Evolutionary conservation across 2,329 filamentous ascomycete genomes (phyloP).

Genomic region (Fusarium sororula): DNA sequence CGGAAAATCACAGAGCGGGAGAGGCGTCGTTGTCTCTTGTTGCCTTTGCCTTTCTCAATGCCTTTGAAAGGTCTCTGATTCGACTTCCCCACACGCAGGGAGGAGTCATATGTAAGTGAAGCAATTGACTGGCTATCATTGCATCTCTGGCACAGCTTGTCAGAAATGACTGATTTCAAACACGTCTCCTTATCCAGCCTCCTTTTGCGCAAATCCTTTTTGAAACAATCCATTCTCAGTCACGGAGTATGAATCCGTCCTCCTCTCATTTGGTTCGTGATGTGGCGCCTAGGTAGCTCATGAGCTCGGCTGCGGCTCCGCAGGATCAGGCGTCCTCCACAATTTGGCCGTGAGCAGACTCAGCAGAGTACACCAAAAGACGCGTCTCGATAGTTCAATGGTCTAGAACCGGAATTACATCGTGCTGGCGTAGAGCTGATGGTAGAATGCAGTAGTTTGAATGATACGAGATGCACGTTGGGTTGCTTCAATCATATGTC

Average conservation of each 20-base stretch:
- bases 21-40: constrained; percentile 39
- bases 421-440: background rate
- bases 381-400: background rate
- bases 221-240: constrained; percentile 12
- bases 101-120: constrained; percentile 1
- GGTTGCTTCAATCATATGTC: constrained; percentile 20
- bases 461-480: constrained; percentile 22
- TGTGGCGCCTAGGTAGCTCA: constrained; percentile 9
- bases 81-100: constrained; percentile 11
- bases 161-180: constrained; percentile 26
- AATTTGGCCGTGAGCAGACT: constrained; percentile 9
- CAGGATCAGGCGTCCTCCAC: constrained; percentile 18
- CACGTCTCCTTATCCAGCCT: constrained; percentile 10
- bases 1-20: constrained; percentile 36
- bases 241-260: background rate
- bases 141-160: background rate
- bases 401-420: background rate
- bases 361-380: background rate
- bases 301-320: constrained; percentile 36
- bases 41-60: background rate
- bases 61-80: background rate
- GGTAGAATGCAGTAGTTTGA: background rate
- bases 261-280: background rate
- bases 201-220: background rate
- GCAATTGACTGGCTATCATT: constrained; percentile 1